These are phyloP conservation scores for Russula compacta DNA, from an alignment of 768 basidiomycete genomes.

Conservation along the genomic window DNA sequence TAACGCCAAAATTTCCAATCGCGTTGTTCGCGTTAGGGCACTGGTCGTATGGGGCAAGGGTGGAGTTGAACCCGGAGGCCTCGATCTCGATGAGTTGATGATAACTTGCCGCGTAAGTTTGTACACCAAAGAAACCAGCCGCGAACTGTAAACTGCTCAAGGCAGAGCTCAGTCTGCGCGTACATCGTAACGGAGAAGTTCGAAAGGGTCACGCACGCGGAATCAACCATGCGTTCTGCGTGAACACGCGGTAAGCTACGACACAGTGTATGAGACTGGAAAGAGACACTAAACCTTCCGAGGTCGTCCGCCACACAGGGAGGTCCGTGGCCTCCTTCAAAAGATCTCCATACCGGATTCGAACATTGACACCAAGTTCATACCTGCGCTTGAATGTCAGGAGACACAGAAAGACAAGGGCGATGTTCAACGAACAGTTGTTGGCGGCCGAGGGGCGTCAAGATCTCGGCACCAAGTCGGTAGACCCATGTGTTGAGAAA, in stretches of 20 bases:
- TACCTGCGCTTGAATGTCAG: slow-evolving; percentile 22
- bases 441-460: slow-evolving; percentile 40
- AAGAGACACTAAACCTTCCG: slow-evolving; percentile 27
- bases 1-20: slow-evolving; percentile 22
- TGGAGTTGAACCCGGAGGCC: slow-evolving; percentile 36
- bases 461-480: slow-evolving; percentile 37
- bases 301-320: slow-evolving; percentile 44
- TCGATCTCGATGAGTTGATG: slow-evolving; percentile 43
- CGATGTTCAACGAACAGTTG: slow-evolving; percentile 26
- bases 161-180: neutral
- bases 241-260: neutral
- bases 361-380: slow-evolving; percentile 36
- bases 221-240: slow-evolving; percentile 29
- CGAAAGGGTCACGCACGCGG: slow-evolving; percentile 22
- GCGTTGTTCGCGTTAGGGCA: slow-evolving; percentile 27
- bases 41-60: slow-evolving; percentile 34
- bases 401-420: neutral
- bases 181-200: neutral
- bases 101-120: slow-evolving; percentile 33
- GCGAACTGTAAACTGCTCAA: slow-evolving; percentile 38
- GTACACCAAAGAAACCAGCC: slow-evolving; percentile 41
- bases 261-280: neutral
- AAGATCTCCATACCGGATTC: slow-evolving; percentile 39
- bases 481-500: slow-evolving; percentile 41
- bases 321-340: slow-evolving; percentile 34